Evolutionary conservation across 1,284 basidiomycete species (phyloP).

Genomic region (Pseudozyma tsukubaensis): DNA sequence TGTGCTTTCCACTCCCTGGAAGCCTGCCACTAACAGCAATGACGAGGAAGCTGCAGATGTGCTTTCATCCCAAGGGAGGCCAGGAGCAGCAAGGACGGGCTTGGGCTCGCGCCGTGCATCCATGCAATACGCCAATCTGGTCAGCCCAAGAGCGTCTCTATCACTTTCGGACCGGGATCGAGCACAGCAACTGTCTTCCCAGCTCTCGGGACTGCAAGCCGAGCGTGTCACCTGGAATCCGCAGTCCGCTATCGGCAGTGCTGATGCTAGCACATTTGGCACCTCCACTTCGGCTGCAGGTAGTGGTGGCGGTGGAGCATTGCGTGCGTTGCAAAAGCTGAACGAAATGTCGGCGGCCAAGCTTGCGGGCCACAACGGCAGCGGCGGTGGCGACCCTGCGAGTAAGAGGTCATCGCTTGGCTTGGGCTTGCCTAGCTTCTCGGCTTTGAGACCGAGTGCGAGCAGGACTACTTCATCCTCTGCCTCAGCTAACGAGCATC

Average conservation of each 20-base stretch:
- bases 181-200: conserved; percentile 28
- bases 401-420: conserved; percentile 37
- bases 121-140: conserved; percentile 21
- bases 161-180: conserved; percentile 41
- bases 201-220: conserved; percentile 29
- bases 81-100: background rate
- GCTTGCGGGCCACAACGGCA: conserved; percentile 17
- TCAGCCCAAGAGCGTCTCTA: conserved; percentile 34
- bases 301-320: conserved; percentile 31
- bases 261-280: conserved; percentile 1
- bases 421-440: conserved; percentile 39
- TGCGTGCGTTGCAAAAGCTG: conserved; percentile 42
- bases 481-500: background rate
- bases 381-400: conserved; percentile 1
- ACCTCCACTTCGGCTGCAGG: conserved; percentile 12
- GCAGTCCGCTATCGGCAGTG: background rate
- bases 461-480: conserved; percentile 19
- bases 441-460: conserved; percentile 22
- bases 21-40: conserved; percentile 1
- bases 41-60: background rate
- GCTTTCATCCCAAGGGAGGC: conserved; percentile 13
- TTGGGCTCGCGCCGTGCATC: conserved; percentile 13
- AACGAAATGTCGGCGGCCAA: conserved; percentile 48
- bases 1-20: conserved; percentile 36
- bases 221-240: conserved; percentile 47